Percentiles rank a stretch among this genome's conserved stretches.
Conservation (phyloP, 306 rosid species). For the Geum urbanum region DNA sequence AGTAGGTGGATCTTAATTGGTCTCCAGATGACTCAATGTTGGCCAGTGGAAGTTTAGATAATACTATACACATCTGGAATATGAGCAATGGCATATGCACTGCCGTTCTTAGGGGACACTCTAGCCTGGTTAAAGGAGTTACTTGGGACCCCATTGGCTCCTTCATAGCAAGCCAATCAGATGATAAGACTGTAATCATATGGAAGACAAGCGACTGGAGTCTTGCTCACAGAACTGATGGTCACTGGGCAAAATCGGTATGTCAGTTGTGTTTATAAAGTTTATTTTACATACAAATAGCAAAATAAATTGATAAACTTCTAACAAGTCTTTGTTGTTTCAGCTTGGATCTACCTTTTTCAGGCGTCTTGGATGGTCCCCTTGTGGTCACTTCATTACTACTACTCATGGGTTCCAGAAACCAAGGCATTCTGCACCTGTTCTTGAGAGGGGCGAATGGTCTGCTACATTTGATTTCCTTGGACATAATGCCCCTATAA, state of each 20-base stretch:
- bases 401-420: conserved; percentile 99
- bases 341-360: conserved; percentile 99
- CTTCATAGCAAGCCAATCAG: conserved; percentile 96
- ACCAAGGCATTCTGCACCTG: conserved; percentile 99
- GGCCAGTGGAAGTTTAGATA: conserved; percentile 98
- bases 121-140: conserved; percentile 97
- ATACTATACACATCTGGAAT: conserved; percentile 91
- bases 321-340: conserved; percentile 32
- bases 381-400: conserved; percentile 97
- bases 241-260: conserved; percentile 97
- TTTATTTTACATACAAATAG: conserved; percentile 6
- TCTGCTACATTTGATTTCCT: conserved; percentile 96
- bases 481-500: conserved; percentile 97
- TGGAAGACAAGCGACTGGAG: conserved; percentile 99
- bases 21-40: conserved; percentile 91
- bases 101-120: conserved; percentile 98
- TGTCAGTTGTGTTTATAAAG: conserved; percentile 23
- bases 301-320: conserved; percentile 13
- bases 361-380: conserved; percentile 99
- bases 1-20: conserved; percentile 99
- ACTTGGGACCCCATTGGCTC: conserved; percentile 99
- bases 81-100: conserved; percentile 93
- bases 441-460: conserved; percentile 99
- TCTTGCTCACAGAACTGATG: conserved; percentile 94
- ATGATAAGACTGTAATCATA: conserved; percentile 94